Evolutionary conservation across 2,329 filamentous ascomycete genomes (phyloP).

Genomic region (Sporothrix pseudoabietina): DNA sequence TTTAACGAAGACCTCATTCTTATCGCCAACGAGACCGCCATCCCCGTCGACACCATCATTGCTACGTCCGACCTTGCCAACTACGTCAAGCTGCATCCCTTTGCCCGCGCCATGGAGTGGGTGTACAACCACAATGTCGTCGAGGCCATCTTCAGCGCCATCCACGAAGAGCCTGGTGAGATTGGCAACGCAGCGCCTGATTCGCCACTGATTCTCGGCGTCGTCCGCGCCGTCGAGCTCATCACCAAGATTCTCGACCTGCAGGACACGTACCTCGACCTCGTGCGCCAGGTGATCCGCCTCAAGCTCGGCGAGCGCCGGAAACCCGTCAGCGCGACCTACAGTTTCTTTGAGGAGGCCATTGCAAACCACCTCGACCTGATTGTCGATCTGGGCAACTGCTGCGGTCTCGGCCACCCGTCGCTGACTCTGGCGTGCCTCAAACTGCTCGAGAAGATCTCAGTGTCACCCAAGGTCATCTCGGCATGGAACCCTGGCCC

Average conservation of each 20-base stretch:
- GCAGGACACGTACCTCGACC: slow-evolving; percentile 87
- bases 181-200: slow-evolving; percentile 72
- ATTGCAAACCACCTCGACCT: slow-evolving; percentile 77
- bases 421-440: slow-evolving; percentile 79
- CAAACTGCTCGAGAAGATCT: slow-evolving; percentile 80
- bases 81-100: slow-evolving; percentile 89
- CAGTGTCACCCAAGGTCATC: slow-evolving; percentile 78
- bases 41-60: slow-evolving; percentile 75
- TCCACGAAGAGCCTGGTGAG: slow-evolving; percentile 74
- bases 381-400: slow-evolving; percentile 80
- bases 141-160: slow-evolving; percentile 72
- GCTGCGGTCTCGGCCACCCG: slow-evolving; percentile 81
- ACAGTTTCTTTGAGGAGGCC: slow-evolving; percentile 90
- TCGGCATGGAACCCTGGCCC: slow-evolving; percentile 66
- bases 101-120: slow-evolving; percentile 95
- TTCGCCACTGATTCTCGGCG: slow-evolving; percentile 77
- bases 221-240: slow-evolving; percentile 79
- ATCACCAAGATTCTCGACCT: slow-evolving; percentile 81
- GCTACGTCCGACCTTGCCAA: slow-evolving; percentile 71
- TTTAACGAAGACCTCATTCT: slow-evolving; percentile 95
- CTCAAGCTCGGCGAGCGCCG: slow-evolving; percentile 62
- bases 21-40: slow-evolving; percentile 75
- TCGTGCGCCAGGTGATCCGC: slow-evolving; percentile 79
- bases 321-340: slow-evolving; percentile 67
- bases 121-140: slow-evolving; percentile 92